Evolutionary conservation across 352 stramenopile species (phyloP).

Genomic region (Phytopythium litorale): DNA sequence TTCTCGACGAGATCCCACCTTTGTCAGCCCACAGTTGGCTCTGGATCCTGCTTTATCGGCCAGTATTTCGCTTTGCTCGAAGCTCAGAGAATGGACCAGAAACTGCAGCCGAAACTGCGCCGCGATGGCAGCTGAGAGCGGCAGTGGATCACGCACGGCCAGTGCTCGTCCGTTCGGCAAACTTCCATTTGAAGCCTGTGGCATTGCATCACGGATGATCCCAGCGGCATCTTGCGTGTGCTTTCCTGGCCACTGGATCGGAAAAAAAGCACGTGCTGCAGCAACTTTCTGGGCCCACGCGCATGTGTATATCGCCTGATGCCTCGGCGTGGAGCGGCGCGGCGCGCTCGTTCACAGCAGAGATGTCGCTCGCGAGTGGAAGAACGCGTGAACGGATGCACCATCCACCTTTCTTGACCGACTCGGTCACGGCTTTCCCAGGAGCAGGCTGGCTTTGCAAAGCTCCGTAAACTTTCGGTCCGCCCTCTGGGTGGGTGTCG

Average conservation of each 20-base stretch:
- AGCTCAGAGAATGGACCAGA: background rate
- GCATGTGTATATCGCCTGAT: background rate
- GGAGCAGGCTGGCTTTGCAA: background rate
- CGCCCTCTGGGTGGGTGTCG: background rate
- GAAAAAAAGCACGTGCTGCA: background rate
- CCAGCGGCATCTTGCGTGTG: too few relatives aligned
- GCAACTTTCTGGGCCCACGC: too few relatives aligned
- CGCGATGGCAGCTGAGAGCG: background rate
- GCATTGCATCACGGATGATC: too few relatives aligned
- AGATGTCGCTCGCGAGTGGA: background rate
- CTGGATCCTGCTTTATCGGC: background rate
- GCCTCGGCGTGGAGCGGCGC: too few relatives aligned
- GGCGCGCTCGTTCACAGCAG: background rate
- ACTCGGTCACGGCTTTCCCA: background rate
- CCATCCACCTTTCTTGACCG: background rate
- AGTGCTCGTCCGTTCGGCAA: too few relatives aligned
- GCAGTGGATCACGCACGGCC: too few relatives aligned
- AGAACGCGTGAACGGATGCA: background rate
- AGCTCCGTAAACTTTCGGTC: background rate
- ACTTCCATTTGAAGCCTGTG: too few relatives aligned
- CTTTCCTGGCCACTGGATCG: too few relatives aligned
- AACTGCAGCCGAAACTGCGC: background rate
- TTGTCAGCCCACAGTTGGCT: conserved; percentile 1
- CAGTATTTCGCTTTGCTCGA: background rate
- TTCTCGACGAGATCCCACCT: conserved; percentile 4